Evolutionary conservation across 192 early-diverging fungal genomes (phyloP).

Genomic region (Helicostylum pulchrum): DNA sequence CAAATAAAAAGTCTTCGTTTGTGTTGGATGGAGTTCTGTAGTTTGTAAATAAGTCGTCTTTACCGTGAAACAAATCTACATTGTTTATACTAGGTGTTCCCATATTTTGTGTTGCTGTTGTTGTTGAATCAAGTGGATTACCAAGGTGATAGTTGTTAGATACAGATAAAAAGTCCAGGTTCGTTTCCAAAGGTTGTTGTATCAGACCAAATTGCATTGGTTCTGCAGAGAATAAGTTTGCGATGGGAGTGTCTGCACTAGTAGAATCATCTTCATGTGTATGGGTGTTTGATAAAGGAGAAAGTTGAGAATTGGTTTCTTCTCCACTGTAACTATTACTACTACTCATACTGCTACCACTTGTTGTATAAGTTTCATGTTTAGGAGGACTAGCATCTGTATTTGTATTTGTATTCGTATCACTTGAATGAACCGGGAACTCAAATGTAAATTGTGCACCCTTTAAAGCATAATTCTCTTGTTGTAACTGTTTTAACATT

Average conservation of each 20-base stretch:
- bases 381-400: neutral
- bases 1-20: conserved; percentile 3
- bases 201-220: conserved; percentile 6
- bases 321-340: neutral
- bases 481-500: conserved; percentile 49
- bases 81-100: no score
- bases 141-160: no score
- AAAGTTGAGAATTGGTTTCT: neutral
- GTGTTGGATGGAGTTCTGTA: conserved; percentile 11
- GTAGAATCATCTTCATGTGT: conserved; percentile 20
- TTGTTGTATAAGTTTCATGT: conserved; percentile 3
- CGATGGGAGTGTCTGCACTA: conserved; percentile 4
- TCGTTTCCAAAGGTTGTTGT: neutral
- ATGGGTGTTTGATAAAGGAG: conserved; percentile 8
- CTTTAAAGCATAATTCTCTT: conserved; percentile 57
- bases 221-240: neutral
- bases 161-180: no score
- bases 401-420: neutral
- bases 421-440: conserved; percentile 32
- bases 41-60: conserved; percentile 22
- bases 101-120: neutral
- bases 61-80: conserved; percentile 20
- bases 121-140: neutral
- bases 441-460: conserved; percentile 55
- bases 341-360: conserved; percentile 14